Percentiles rank a stretch among this genome's conserved stretches.
Evolutionary conservation across 2,329 filamentous ascomycete genomes (phyloP).

Genomic region (Diaporthe sp.): DNA sequence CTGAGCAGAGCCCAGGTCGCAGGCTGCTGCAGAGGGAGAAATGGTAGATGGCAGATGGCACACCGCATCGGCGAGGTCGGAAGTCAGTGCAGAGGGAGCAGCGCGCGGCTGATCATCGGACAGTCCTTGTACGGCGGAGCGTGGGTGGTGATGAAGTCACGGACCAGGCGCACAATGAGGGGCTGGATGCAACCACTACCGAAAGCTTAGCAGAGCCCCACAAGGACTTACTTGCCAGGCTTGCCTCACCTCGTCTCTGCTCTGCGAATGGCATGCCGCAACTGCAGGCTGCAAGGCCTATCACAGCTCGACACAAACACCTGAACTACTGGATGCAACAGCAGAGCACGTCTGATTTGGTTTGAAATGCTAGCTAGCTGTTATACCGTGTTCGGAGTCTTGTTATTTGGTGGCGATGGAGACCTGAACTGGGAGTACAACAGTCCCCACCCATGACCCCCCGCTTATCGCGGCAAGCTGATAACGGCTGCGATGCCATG

Average conservation of each 20-base stretch:
- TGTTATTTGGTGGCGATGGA: neutral
- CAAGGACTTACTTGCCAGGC: too few species aligned
- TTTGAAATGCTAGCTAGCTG: neutral
- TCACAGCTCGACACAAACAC: neutral
- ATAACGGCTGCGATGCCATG: constrained; percentile 16
- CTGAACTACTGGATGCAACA: neutral
- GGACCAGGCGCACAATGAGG: constrained; percentile 19
- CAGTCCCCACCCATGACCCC: neutral
- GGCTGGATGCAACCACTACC: constrained; percentile 30
- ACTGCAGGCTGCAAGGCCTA: neutral
- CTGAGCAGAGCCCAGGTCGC: neutral
- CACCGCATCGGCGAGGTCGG: constrained; percentile 5
- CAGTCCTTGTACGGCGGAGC: neutral
- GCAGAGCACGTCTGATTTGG: neutral
- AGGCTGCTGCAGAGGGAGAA: neutral
- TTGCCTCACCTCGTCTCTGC: neutral
- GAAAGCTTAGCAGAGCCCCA: constrained; percentile 27
- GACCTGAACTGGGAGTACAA: neutral
- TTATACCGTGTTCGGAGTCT: too few species aligned
- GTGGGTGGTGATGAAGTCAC: constrained; percentile 30
- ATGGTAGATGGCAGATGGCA: neutral
- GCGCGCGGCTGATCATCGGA: neutral
- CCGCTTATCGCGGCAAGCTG: constrained; percentile 22
- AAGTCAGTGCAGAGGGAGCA: constrained; percentile 7
- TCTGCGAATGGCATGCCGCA: neutral